These are phyloP conservation scores for Sarocladium oryzae DNA, from an alignment of 2,329 filamentous ascomycete species.

Conservation along the genomic window DNA sequence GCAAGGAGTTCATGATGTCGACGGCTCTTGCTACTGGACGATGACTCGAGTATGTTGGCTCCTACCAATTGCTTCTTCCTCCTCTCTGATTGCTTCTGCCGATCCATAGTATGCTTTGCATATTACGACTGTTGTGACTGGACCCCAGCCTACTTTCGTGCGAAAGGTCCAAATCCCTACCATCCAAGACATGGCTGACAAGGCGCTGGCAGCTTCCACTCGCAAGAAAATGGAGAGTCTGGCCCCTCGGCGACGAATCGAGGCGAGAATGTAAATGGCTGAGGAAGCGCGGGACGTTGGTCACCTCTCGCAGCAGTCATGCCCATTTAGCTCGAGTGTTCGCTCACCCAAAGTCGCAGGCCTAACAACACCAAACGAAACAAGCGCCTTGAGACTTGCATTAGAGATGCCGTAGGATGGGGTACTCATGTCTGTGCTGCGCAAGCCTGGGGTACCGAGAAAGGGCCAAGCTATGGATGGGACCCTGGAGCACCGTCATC, in stretches of 20 bases:
- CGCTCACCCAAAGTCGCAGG: neutral
- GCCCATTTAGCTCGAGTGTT: neutral
- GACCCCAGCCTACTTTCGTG: neutral
- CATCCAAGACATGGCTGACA: conserved; percentile 6
- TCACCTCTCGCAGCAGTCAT: neutral
- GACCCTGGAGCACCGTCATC: conserved; percentile 4
- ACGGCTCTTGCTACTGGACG: neutral
- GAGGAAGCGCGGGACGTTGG: neutral
- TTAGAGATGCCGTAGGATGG: neutral
- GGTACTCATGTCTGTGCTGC: neutral
- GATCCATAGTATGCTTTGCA: conserved; percentile 8
- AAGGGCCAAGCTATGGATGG: neutral
- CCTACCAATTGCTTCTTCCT: neutral
- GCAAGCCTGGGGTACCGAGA: neutral
- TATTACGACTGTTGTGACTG: conserved; percentile 2
- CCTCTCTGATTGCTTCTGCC: conserved; percentile 6
- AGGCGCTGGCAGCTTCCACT: neutral
- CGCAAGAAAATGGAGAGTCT: neutral
- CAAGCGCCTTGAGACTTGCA: conserved; percentile 4
- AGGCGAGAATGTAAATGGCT: neutral
- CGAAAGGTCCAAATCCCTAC: neutral
- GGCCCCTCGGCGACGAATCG: neutral
- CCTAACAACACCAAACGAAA: neutral
- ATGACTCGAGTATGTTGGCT: neutral
- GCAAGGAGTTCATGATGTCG: conserved; percentile 1